Percentiles rank a stretch among this genome's conserved stretches.
Evolutionary conservation across 2,329 filamentous ascomycete species (phyloP).

Genomic region (Verticillium zaregamsianum): DNA sequence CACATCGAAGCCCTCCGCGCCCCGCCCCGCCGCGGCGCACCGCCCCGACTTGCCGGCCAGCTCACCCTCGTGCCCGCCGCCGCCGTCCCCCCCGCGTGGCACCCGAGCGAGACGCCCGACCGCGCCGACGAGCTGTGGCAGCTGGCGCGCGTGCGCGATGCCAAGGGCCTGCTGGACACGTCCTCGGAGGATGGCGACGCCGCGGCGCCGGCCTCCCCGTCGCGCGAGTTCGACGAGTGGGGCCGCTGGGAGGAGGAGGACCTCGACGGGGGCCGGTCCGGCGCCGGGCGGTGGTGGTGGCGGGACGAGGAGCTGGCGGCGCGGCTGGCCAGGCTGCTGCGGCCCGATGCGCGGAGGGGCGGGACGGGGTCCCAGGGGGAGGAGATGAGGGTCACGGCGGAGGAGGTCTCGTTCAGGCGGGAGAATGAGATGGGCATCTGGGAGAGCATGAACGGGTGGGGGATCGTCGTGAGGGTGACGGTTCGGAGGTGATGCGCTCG

Average conservation of each 20-base stretch:
- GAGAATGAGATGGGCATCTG: slow-evolving; percentile 49
- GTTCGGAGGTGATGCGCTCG: slow-evolving; percentile 6
- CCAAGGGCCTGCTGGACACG: background rate
- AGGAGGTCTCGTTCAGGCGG: slow-evolving; percentile 46
- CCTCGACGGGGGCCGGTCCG: slow-evolving; percentile 2
- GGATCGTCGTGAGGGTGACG: slow-evolving; percentile 39
- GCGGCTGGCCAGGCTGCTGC: slow-evolving; percentile 30
- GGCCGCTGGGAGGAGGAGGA: slow-evolving; percentile 35
- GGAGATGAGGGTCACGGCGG: slow-evolving; percentile 34
- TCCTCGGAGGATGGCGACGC: background rate
- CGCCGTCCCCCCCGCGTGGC: slow-evolving; percentile 32
- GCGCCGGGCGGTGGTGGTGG: slow-evolving; percentile 36
- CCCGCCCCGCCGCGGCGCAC: slow-evolving; percentile 27
- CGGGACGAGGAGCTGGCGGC: slow-evolving; percentile 39
- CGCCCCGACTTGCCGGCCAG: slow-evolving; percentile 30
- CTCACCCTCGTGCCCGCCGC: slow-evolving; percentile 40
- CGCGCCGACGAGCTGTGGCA: slow-evolving; percentile 23
- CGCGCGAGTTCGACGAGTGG: slow-evolving; percentile 39
- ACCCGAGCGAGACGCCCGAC: slow-evolving; percentile 27
- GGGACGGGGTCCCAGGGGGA: slow-evolving; percentile 19
- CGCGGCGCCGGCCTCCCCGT: background rate
- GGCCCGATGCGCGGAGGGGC: slow-evolving; percentile 21
- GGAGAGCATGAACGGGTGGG: slow-evolving; percentile 47
- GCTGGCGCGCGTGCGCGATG: slow-evolving; percentile 24
- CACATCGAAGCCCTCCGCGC: slow-evolving; percentile 37